These are phyloP conservation scores for Erodium maritimum DNA, from an alignment of 345 rosid genomes.

Conservation along the genomic window DNA sequence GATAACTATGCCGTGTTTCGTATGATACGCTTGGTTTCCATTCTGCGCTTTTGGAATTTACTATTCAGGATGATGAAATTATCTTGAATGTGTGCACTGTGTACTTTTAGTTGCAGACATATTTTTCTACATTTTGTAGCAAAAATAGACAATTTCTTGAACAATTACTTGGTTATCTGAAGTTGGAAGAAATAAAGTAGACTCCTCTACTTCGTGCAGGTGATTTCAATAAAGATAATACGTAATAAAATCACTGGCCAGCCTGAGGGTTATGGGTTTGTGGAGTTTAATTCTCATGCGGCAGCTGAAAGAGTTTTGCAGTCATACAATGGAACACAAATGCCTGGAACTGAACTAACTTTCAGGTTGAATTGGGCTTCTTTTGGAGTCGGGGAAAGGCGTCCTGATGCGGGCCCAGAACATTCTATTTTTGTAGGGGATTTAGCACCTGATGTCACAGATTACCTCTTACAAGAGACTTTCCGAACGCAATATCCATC, in stretches of 20 bases:
- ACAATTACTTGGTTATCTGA: too few relatives aligned
- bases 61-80: not conserved
- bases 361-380: conserved; percentile 98
- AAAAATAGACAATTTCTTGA: too few relatives aligned
- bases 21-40: too few relatives aligned
- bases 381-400: conserved; percentile 82
- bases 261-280: conserved; percentile 95
- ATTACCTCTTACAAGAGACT: conserved; percentile 87
- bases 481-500: conserved; percentile 73
- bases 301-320: conserved; percentile 87
- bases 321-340: conserved; percentile 69
- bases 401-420: conserved; percentile 81
- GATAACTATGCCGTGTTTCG: too few relatives aligned
- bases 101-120: not conserved
- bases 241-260: conserved; percentile 89
- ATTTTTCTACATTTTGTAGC: too few relatives aligned
- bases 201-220: conserved; percentile 26
- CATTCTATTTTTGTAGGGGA: conserved; percentile 97
- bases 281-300: conserved; percentile 78
- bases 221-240: conserved; percentile 78
- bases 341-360: conserved; percentile 79
- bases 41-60: too few relatives aligned
- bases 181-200: not conserved
- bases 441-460: conserved; percentile 87
- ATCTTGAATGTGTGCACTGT: too few relatives aligned